Evolutionary conservation across 352 stramenopile species (phyloP), one percentile per base, ranked within the genome.

Genomic region (Elongisporangium undulatum): DNA sequence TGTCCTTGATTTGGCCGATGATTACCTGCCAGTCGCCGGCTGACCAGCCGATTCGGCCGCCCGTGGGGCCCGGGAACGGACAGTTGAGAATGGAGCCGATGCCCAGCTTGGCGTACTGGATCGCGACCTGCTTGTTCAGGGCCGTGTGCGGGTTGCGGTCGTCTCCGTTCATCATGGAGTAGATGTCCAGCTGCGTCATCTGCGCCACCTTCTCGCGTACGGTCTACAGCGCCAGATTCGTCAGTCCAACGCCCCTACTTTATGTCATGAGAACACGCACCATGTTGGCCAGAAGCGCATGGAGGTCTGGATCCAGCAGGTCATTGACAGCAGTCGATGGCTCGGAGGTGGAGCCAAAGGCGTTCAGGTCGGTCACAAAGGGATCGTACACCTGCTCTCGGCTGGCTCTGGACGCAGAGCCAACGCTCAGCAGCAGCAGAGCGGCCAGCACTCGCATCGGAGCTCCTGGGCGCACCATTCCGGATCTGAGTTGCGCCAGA

Each of bases 181-280:
- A 83, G 58, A 97, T 93, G 60, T 96, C 89, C 63, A 97, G 82
- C 69, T 97, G 89, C 22, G 86, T 89, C 89, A 97, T 96, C 62
- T 97, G 89, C 50, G 83, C 86, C 55, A 92, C 68, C 57, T 88
- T 90, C 66, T 88, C 72, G 0, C 62, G 74, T 3, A 90, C 50
- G 7, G 75, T 84, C 79, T 87, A 69, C n/a, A 74, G 16, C 38
- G 13, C 1, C 34, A 45, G 4, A 41, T 4, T 41, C 29, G 13
- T 16, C 2, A 10, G 34, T 45, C n/a, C 34, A 15, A 45, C 23
- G 23, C 23, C 23, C 2, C 23, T 45, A 1, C 10, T 45, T 4
- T 1, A 4, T 1, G 12, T 45, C 34, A 45, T 45, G 34, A 45
- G 7, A 12, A 13, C 12, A 15, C 34, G 34, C 13, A 45, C 34